Conservation (phyloP, 2,329 filamentous ascomycete species). For the Epichloe coenophiala region DNA sequence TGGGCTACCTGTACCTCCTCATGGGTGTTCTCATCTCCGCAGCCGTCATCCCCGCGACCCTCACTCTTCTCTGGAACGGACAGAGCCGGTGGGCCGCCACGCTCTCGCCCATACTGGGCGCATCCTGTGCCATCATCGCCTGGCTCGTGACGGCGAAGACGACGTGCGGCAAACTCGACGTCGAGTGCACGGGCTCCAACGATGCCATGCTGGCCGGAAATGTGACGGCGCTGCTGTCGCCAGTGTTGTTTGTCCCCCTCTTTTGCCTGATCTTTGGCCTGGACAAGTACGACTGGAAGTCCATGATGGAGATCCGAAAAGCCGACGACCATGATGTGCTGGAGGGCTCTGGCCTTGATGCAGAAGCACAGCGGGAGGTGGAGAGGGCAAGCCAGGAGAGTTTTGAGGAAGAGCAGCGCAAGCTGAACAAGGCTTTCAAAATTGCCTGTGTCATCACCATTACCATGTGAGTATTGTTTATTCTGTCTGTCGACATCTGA, state of each 20-base stretch:
- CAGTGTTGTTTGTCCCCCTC: slow-evolving; percentile 55
- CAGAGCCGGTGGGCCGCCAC: slow-evolving; percentile 64
- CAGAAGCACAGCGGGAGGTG: slow-evolving; percentile 12
- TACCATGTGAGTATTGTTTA: slow-evolving; percentile 13
- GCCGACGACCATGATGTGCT: slow-evolving; percentile 67
- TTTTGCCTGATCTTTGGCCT: slow-evolving; percentile 47
- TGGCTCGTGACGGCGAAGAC: slow-evolving; percentile 66
- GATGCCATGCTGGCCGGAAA: slow-evolving; percentile 82
- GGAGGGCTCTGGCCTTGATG: slow-evolving; percentile 38
- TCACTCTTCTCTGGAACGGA: slow-evolving; percentile 68
- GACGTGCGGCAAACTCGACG: slow-evolving; percentile 53
- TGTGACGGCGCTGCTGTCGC: slow-evolving; percentile 67
- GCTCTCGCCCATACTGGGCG: slow-evolving; percentile 52
- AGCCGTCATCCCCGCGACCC: slow-evolving; percentile 68
- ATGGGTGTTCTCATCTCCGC: slow-evolving; percentile 88
- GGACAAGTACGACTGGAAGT: slow-evolving; percentile 75
- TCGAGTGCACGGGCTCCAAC: slow-evolving; percentile 67
- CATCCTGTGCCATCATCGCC: slow-evolving; percentile 52
- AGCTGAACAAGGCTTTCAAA: slow-evolving; percentile 39
- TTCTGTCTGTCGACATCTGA: too few relatives aligned
- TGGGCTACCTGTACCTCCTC: slow-evolving; percentile 80
- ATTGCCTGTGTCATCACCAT: slow-evolving; percentile 26
- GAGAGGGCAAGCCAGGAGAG: slow-evolving; percentile 14
- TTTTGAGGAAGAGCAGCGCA: slow-evolving; percentile 31
- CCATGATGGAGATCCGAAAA: slow-evolving; percentile 66